Evolutionary conservation across 345 rosid species (phyloP).

Genomic region (Lenwebbia sp.): DNA sequence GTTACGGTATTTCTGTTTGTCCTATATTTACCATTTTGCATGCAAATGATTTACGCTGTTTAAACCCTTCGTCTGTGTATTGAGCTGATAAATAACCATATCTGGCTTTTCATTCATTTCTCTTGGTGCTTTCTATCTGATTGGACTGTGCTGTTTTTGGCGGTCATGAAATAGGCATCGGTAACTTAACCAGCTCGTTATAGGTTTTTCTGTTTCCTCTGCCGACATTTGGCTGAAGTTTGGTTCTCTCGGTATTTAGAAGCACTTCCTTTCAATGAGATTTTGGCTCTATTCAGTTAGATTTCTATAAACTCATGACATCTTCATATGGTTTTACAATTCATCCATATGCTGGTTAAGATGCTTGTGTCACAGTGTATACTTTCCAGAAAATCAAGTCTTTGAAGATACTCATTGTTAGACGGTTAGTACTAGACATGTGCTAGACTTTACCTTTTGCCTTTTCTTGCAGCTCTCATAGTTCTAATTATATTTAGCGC

Average conservation of each 20-base stretch:
- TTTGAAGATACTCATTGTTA: background rate
- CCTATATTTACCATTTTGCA: background rate
- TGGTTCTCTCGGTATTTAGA: background rate
- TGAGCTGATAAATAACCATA: background rate
- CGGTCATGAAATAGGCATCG: background rate
- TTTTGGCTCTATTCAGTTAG: background rate
- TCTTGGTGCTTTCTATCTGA: background rate
- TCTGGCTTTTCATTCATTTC: background rate
- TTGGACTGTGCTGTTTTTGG: background rate
- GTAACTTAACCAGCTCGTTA: background rate
- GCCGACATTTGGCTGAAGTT: background rate
- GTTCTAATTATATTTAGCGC: background rate
- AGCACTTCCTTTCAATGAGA: background rate
- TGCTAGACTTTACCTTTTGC: background rate
- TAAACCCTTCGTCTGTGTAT: background rate
- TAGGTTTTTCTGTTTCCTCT: background rate
- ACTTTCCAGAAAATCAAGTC: background rate
- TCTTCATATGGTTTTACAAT: background rate
- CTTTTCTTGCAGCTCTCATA: background rate
- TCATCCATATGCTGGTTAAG: background rate
- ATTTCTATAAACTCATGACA: background rate
- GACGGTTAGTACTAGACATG: background rate
- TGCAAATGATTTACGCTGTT: background rate
- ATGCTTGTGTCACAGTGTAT: background rate
- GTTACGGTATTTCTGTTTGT: constrained; percentile 44